phyloP scores from a whole-genome alignment of 139 green algal genomes.

The Medakamo hakoo region DNA sequence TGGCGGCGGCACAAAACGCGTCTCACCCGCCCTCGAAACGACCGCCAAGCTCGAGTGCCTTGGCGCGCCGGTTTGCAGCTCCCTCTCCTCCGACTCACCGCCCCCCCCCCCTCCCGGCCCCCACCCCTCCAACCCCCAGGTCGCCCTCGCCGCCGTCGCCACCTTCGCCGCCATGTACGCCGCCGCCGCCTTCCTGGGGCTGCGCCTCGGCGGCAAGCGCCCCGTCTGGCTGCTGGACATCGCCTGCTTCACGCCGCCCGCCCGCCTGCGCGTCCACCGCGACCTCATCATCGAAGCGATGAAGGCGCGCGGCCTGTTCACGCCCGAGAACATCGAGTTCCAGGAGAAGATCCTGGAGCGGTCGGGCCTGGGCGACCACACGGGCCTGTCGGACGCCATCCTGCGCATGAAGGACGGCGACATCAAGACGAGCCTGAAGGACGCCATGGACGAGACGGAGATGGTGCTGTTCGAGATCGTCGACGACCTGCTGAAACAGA shows the following conservation, averaged over 20 bases:
- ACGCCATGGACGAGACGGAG: constrained; percentile 19
- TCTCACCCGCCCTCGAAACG: background rate
- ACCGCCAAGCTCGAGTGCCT: background rate
- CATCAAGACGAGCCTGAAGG: background rate
- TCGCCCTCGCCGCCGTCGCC: background rate
- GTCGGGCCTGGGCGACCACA: constrained; percentile 21
- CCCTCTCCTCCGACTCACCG: background rate
- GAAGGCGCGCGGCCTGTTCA: background rate
- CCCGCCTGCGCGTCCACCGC: background rate
- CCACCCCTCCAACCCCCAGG: background rate
- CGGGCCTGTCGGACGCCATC: constrained; percentile 18
- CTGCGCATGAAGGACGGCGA: background rate
- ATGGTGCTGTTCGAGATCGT: constrained; percentile 24
- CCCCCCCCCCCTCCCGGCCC: background rate
- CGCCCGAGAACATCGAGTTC: constrained; percentile 21
- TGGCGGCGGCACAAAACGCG: background rate
- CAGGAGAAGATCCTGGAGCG: constrained; percentile 19
- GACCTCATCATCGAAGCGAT: constrained; percentile 1
- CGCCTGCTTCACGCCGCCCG: constrained; percentile 8
- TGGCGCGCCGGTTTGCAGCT: background rate
- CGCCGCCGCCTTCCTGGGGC: background rate
- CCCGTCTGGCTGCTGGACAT: constrained; percentile 29
- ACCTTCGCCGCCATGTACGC: background rate
- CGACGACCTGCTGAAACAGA: constrained; percentile 5
- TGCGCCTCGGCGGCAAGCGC: background rate